Percentiles rank a stretch among this genome's conserved stretches.
These are phyloP conservation scores for Fistulinella prunicolor DNA, from an alignment of 768 basidiomycete genomes.

Conservation along the genomic window DNA sequence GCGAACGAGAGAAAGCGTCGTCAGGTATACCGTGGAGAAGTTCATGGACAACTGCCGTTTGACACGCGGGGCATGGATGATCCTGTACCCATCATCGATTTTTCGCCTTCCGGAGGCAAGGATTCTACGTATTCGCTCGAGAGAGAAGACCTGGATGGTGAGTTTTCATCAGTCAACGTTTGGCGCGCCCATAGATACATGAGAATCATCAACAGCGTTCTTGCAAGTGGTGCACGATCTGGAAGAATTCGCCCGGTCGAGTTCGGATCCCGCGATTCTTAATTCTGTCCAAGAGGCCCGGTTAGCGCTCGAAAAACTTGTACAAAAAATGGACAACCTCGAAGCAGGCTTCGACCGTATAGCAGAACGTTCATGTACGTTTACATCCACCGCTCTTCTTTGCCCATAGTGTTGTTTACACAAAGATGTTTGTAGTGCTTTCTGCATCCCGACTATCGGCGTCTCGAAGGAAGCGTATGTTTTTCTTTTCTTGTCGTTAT, in stretches of 20 bases:
- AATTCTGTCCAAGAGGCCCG: constrained; percentile 63
- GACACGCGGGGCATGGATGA: constrained; percentile 80
- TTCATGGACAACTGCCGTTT: constrained; percentile 85
- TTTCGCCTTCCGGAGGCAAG: constrained; percentile 63
- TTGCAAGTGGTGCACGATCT: constrained; percentile 63
- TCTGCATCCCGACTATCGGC: constrained; percentile 69
- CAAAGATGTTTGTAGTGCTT: constrained; percentile 49
- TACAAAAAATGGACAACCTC: constrained; percentile 75
- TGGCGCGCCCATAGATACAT: too few species aligned
- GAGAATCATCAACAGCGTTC: constrained; percentile 58
- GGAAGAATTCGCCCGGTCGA: constrained; percentile 51
- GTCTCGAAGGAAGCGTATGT: constrained; percentile 72
- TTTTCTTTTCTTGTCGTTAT: constrained; percentile 14
- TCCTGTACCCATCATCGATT: constrained; percentile 73
- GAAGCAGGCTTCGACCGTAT: constrained; percentile 83
- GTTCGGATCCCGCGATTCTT: constrained; percentile 44
- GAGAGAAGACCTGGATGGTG: constrained; percentile 69
- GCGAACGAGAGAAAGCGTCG: constrained; percentile 79
- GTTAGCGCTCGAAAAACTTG: constrained; percentile 59
- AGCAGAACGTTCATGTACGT: constrained; percentile 77
- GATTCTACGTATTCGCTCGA: constrained; percentile 68
- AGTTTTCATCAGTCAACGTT: too few species aligned
- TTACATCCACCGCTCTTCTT: not conserved
- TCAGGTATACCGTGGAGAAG: constrained; percentile 79
- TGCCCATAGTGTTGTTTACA: not conserved